Evolutionary conservation across 148 eudicot genomes (phyloP), one percentile per base, ranked within the genome.

Genomic region (Silene conica): DNA sequence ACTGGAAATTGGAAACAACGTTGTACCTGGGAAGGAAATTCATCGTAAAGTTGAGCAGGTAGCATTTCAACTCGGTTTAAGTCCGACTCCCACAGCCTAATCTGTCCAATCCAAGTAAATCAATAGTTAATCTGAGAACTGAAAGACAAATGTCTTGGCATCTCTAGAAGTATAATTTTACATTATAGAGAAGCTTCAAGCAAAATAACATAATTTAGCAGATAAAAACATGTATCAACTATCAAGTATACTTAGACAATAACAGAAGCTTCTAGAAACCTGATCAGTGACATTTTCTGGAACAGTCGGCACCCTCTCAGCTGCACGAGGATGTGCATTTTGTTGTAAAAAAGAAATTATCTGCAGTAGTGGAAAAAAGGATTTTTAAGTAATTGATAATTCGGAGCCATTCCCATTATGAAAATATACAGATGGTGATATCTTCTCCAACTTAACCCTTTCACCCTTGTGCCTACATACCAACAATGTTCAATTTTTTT

Each of bases 251-350:
- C 14, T 69, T n/a, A 70, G 19, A 28, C 50, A 70, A 76, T 65
- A 60, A 34, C 7, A 63, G 58, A 61, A 6, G 25, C 46, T 55
- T 6, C 12, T 58, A 43, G 11, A 60, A 73, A 92, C 98, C 98
- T 92, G 98, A 82, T 95, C 98, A 2, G 97, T 92, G 38, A 95
- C 98, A 77, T 95, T 95, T 87, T 95, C 98, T 50, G 98, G 98
- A 46, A 95, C 97, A 75, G 92, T 58, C n/a, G 97, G 98, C 73
- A 82, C 68, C 81, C 83, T 87, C 67, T 90, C 90, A 46, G 97
- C 92, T 67, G 90, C 96, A 79, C 98, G 89, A 80, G 96, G 92
- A 87, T 95, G 98, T 48, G 96, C 97, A 82, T 95, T 95, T 85
- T 95, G 98, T 84, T 95, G 96, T 67, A 95, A 89, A 79, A 95